Base-by-base conservation (phyloP, 2,329 filamentous ascomycete genomes). In the Aspergillus transmontanensis region DNA sequence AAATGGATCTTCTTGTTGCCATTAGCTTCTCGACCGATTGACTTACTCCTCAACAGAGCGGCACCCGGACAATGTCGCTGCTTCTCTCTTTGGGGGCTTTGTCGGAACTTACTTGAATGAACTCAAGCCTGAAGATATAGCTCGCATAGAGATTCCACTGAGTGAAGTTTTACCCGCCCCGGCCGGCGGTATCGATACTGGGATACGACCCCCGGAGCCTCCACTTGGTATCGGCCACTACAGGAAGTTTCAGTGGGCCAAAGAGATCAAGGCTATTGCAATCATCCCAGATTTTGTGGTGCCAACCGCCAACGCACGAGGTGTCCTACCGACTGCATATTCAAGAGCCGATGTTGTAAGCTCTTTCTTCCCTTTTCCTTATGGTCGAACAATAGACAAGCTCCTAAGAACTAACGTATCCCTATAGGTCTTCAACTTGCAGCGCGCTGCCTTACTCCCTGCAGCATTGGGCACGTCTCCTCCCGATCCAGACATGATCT, bases 261-360 rank as follows among this genome's bases (percentile, higher is more conserved):
- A 89, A 67, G 92, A 96, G 78, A 97, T 99, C 84, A 98, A 97
- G 83, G 94, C 94, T 66, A 90, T 99, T 68, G 93, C 94, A 69
- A 94, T 99, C 72, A 97, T 99, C 65, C 95, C 95, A 10, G 87
- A 97, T 71, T 99, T 98, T 74, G 92, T 97, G 77, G 94, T 98
- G 34, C 88, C 93, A n/a, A 99, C 95, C 1, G 93, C 94, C 64
- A 91, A 93, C 74, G 94, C 95, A 6, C 88, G 95, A 73, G 88
- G 89, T 62, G 94, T 97, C 23, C 83, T 99, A 39, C 95, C 95
- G 2, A 86, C 87, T 51, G 83, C 86, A 61, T 99, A 98, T 76
- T 86, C 89, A 21, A 87, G 93, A 66, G 86, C 88, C 60, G 94
- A 97, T 77, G 90, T 96, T 75, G 92, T 96, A 82, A 73, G 87